Conservation (phyloP, 73 alveolate genomes). For the Paramecium sexaurelia region DNA sequence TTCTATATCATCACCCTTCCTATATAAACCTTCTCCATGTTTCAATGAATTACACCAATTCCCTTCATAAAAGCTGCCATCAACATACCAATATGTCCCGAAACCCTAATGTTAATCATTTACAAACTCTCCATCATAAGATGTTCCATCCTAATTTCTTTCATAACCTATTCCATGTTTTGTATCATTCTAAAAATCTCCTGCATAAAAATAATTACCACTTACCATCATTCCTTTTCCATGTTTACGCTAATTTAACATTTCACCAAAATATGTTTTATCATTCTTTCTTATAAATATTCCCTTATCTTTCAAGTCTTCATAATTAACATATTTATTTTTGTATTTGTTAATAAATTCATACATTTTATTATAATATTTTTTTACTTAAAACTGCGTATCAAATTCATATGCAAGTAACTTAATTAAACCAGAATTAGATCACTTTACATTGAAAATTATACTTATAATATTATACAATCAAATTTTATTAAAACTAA, state of each 20-base stretch:
- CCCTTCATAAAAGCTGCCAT: conserved; percentile 83
- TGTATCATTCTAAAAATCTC: conserved; percentile 17
- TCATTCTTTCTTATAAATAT: background rate
- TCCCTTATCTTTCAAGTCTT: background rate
- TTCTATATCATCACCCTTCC: conserved; percentile 40
- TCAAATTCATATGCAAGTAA: background rate
- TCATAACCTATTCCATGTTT: conserved; percentile 37
- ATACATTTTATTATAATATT: background rate
- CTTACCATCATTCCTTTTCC: background rate
- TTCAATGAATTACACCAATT: conserved; percentile 76
- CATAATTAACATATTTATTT: conserved; percentile 8
- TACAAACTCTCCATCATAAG: conserved; percentile 48
- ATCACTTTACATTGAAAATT: background rate
- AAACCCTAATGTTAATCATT: conserved; percentile 30
- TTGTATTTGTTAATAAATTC: conserved; percentile 11
- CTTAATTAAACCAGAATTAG: background rate
- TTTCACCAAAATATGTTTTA: background rate
- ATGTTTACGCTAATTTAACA: background rate
- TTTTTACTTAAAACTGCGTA: background rate
- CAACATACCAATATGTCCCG: conserved; percentile 57
- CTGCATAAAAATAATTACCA: conserved; percentile 22
- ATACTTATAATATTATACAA: background rate
- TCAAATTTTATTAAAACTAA: background rate
- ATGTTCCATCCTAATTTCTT: conserved; percentile 25
- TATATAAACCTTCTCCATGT: conserved; percentile 77